Conservation (phyloP, 1,139 yeast species). For the Suhomyces bribrorum region DNA sequence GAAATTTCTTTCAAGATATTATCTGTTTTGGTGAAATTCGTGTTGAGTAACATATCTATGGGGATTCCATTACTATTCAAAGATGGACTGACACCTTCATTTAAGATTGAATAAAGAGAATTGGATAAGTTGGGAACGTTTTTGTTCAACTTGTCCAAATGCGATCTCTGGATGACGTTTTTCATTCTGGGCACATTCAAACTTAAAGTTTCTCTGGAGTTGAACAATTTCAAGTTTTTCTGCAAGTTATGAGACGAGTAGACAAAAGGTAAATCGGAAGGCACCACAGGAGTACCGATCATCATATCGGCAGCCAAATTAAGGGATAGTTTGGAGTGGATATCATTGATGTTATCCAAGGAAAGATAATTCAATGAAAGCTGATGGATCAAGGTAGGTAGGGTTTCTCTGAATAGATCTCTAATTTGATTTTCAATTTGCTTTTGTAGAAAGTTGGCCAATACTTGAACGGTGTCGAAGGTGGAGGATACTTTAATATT, state of each 20-base stretch:
- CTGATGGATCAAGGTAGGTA: conserved; percentile 79
- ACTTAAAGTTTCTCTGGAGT: conserved; percentile 77
- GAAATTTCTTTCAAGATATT: conserved; percentile 47
- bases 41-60: conserved; percentile 33
- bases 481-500: conserved; percentile 80
- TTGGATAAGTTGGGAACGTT: conserved; percentile 42
- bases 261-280: conserved; percentile 14
- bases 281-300: conserved; percentile 6
- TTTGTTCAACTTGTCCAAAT: conserved; percentile 43
- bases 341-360: conserved; percentile 38
- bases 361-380: conserved; percentile 73
- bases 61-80: conserved; percentile 38
- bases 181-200: conserved; percentile 61
- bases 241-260: conserved; percentile 54
- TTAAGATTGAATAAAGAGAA: conserved; percentile 33
- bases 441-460: conserved; percentile 75
- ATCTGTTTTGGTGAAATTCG: conserved; percentile 35
- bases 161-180: conserved; percentile 57
- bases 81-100: conserved; percentile 16
- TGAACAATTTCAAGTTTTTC: conserved; percentile 67
- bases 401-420: conserved; percentile 76
- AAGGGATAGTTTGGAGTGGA: conserved; percentile 30
- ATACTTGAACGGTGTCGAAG: conserved; percentile 80
- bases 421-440: conserved; percentile 83
- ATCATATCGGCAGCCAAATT: conserved; percentile 10